Evolutionary conservation across 2,329 filamentous ascomycete species (phyloP), one percentile per base, ranked within the genome.

Genomic region (Hypoxylon sp.): DNA sequence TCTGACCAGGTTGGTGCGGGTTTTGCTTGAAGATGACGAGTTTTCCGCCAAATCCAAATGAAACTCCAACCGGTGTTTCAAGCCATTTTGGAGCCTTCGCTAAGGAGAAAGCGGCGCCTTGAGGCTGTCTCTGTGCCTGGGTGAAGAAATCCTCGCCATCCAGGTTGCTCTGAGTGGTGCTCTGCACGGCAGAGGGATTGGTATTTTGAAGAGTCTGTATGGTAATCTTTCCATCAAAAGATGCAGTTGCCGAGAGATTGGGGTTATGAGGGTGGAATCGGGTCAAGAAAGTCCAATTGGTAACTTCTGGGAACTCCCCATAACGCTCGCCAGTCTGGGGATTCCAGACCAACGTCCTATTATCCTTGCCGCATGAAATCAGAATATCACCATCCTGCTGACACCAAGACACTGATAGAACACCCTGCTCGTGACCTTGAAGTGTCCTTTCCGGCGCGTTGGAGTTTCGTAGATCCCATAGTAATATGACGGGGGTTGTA

Each of bases 221-320:
- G 1, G 92, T 91, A 69, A 99, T 97, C 81, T 97, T 98, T 74
- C 97, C 96, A 77, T 99, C 96, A 73, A 98, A 98, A 1, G 95
- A 97, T 9, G 97, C 96, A 17, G 96, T 98, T 17, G 97, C 97
- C 53, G 95, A 93, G 63, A 99, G 85, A 77, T 90, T 93, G 10
- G 96, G 95, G 79, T 99, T 97, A 73, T 93, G 90, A 30, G 96
- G 96, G 79, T 97, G 94, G 87, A 97, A 98, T 68, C 91, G 89
- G 4, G 96, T 97, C 78, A 95, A 90, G 84, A 99, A 99, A 5
- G 94, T 97, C 95, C 96, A 99, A 80, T 98, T 99, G n/a, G 95
- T 98, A 59, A 97, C 94, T 75, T 98, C 93, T 3, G 95, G 94
- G 77, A 98, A 95, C 80, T 98, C 95, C 71, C 97, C 96, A 70